Base-by-base conservation (phyloP, 2,329 filamentous ascomycete genomes). In the Phialemonium atrogriseum region DNA sequence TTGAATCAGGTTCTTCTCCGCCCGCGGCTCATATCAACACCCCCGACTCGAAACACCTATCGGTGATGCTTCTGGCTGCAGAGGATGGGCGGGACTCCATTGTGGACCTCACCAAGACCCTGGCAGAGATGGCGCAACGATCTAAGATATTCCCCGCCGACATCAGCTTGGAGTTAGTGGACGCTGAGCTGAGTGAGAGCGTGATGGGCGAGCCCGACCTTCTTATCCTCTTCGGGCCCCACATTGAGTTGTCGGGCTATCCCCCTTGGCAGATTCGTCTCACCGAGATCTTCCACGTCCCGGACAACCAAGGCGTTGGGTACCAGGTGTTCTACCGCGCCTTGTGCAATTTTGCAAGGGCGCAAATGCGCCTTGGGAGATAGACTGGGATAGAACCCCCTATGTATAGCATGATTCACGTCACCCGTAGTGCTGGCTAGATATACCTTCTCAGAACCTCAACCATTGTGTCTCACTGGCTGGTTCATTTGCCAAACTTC, bases 201-300 rank as follows among this genome's bases (percentile, higher is more conserved):
- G 78, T 94, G 38, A 91, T 93, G 70, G 70, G 74, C 8, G 89
- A 98, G 58, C 91, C 91, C 3, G 88, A 96, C 53, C 66, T 98
- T 10, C 64, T 98, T 36, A 73, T 98, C 33, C 63, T 94, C 7
- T 98, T 98, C 54, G 78, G 82, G 1, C 84, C 88, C 4, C 76
- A 78, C 30, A 77, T 96, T 33, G 80, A 87, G 52, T 61, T 98
- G 26, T 80, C 86, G 33, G 87, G 91, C 8, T 98, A 96, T 54
- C 91, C 91, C 8, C 91, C 91, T 1, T 98, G 91, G 91, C 91
- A 95, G 59, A 73, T 96, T 39, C 75, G 91, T 25, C 63, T 98
- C 51, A 95, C 88, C 0, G 91, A 98, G 66, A 95, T 98, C 36
- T 95, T 88, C 55, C 75, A 78, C 47, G 64, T 84, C 10, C 70